Conservation (phyloP, 768 basidiomycete genomes). For the Calocybe gangraenosa region DNA sequence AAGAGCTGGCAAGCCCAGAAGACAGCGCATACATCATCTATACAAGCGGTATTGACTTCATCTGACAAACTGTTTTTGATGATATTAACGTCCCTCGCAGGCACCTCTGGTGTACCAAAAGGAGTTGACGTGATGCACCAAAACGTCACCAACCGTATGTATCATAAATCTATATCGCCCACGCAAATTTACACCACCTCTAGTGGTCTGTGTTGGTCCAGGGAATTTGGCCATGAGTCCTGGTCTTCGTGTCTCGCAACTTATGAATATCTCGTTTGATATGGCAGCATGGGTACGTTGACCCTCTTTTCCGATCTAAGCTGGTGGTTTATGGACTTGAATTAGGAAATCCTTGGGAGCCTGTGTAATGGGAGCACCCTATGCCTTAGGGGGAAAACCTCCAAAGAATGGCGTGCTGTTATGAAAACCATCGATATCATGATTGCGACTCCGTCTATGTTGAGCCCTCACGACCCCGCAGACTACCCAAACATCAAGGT, state of each 20-base stretch:
- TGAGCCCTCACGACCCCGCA: slow-evolving; percentile 39
- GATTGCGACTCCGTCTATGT: slow-evolving; percentile 50
- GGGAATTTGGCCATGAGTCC: slow-evolving; percentile 54
- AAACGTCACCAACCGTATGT: slow-evolving; percentile 53
- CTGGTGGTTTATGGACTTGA: slow-evolving; percentile 34
- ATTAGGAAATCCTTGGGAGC: slow-evolving; percentile 49
- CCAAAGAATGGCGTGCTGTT: slow-evolving; percentile 43
- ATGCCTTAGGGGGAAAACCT: slow-evolving; percentile 46
- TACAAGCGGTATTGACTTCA: slow-evolving; percentile 43
- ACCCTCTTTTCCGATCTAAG: slow-evolving; percentile 19
- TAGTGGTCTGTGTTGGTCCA: slow-evolving; percentile 36
- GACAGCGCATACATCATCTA: slow-evolving; percentile 57
- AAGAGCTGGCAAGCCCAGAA: slow-evolving; percentile 30
- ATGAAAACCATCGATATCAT: slow-evolving; percentile 48
- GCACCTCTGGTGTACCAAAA: slow-evolving; percentile 56
- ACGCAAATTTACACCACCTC: background rate
- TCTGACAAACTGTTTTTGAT: background rate
- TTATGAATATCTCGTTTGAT: slow-evolving; percentile 61
- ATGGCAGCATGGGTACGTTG: slow-evolving; percentile 54
- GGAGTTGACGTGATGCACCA: slow-evolving; percentile 53
- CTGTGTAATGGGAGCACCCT: slow-evolving; percentile 49
- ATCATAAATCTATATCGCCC: slow-evolving; percentile 13
- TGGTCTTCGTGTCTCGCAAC: slow-evolving; percentile 50
- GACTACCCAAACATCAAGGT: slow-evolving; percentile 48
- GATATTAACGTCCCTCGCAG: slow-evolving; percentile 21